Percentiles rank a stretch among this genome's conserved stretches.
These are phyloP conservation scores for Cyclotella kingstonii DNA, from an alignment of 108 stramenopile genomes.

Conservation along the genomic window DNA sequence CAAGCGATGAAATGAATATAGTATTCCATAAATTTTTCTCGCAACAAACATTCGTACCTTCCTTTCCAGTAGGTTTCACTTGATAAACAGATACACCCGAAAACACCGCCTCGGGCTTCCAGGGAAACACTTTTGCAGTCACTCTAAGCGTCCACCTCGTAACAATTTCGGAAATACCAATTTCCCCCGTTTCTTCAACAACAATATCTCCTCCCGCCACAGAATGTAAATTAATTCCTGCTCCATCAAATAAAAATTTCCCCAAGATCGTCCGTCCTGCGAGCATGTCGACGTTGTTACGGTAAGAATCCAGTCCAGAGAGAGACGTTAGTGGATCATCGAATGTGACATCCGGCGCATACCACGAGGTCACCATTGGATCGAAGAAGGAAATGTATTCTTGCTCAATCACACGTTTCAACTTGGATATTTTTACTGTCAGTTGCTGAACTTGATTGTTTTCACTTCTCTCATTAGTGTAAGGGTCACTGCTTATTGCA, in stretches of 20 bases:
- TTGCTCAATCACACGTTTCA: conserved; percentile 69
- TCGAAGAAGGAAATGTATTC: conserved; percentile 94
- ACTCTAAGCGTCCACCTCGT: conserved; percentile 93
- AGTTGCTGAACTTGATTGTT: conserved; percentile 10
- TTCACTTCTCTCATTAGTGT: not conserved
- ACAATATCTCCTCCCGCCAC: conserved; percentile 70
- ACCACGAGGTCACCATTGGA: conserved; percentile 86
- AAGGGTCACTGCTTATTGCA: no score
- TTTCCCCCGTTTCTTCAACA: not conserved
- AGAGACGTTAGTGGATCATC: conserved; percentile 88
- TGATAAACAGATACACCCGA: conserved; percentile 92
- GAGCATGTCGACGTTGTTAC: conserved; percentile 93
- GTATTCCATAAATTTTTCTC: not conserved
- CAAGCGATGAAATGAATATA: not conserved
- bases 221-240: conserved; percentile 86
- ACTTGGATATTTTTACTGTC: conserved; percentile 26
- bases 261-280: conserved; percentile 82
- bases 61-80: conserved; percentile 49
- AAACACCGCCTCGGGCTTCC: conserved; percentile 90
- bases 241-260: conserved; percentile 83
- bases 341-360: conserved; percentile 71
- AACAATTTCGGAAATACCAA: conserved; percentile 54
- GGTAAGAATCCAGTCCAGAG: conserved; percentile 79
- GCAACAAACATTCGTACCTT: conserved; percentile 40
- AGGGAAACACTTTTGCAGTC: conserved; percentile 81